phyloP scores from a whole-genome alignment of 2,329 filamentous ascomycete genomes.

The Aspergillus unguis region DNA sequence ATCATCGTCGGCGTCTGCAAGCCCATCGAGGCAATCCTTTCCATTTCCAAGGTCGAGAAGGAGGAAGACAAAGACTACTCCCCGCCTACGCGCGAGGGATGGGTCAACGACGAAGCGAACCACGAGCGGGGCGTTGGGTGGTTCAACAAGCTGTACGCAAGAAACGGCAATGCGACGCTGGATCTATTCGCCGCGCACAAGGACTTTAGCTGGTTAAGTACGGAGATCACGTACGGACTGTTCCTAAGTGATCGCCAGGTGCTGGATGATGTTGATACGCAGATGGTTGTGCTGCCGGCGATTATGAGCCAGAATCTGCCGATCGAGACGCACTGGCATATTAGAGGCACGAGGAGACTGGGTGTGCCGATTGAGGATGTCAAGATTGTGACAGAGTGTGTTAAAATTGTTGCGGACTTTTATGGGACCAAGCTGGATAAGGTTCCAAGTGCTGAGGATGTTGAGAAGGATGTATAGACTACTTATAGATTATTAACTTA shows the following conservation, averaged over 20 bases:
- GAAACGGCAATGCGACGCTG: slow-evolving; percentile 41
- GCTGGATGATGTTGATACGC: slow-evolving; percentile 43
- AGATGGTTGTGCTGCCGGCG: slow-evolving; percentile 42
- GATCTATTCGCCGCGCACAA: slow-evolving; percentile 31
- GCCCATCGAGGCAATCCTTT: slow-evolving; percentile 58
- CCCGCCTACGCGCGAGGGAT: slow-evolving; percentile 52
- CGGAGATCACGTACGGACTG: slow-evolving; percentile 67
- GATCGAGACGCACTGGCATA: slow-evolving; percentile 45
- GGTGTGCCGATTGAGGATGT: slow-evolving; percentile 41
- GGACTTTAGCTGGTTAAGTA: slow-evolving; percentile 67
- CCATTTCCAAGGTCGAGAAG: slow-evolving; percentile 52
- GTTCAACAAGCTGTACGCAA: slow-evolving; percentile 56
- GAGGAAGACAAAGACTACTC: slow-evolving; percentile 58
- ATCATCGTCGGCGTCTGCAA: slow-evolving; percentile 61
- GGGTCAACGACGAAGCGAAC: slow-evolving; percentile 58
- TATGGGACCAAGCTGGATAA: slow-evolving; percentile 28
- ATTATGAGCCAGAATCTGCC: slow-evolving; percentile 47
- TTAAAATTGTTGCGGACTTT: slow-evolving; percentile 28
- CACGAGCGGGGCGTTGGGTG: slow-evolving; percentile 52
- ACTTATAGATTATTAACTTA: not conserved
- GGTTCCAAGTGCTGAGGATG: slow-evolving; percentile 31
- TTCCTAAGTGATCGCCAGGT: slow-evolving; percentile 46
- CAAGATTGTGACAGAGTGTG: slow-evolving; percentile 33
- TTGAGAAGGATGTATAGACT: slow-evolving; percentile 30
- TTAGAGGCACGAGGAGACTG: slow-evolving; percentile 42